Evolutionary conservation across 768 basidiomycete species (phyloP), one percentile per base, ranked within the genome.

Genomic region (Termitomyces sp.): DNA sequence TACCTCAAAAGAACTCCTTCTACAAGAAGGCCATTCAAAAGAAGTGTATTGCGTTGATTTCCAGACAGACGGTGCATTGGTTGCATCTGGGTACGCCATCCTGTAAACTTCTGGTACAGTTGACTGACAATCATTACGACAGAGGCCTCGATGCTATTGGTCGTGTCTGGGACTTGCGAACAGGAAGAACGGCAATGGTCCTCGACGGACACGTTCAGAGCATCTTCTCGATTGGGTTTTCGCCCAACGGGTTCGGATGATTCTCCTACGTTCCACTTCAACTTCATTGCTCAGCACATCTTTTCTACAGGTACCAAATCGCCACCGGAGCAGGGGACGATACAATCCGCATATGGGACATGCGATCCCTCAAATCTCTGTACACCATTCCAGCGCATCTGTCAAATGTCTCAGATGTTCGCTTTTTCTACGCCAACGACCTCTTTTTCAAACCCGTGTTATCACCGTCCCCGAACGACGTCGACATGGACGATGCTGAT

Each of bases 301-400:
- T 57, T 60, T 46, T 49, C 44, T 61, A 42, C 66, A 98, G 95
- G 59, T 95, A 97, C 68, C 96, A 98, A 80, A 87, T 99, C 48
- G 97, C 95, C 31, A 97, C 97, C 0, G 97, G 96, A 37, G 88
- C 95, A 4, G 94, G 92, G 44, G 97, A 99, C 71, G 97, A 98
- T 68, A 97, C 97, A 0, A 90, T 99, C 66, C 89, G 95, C 47
- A 92, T 98, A 78, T 99, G 97, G 97, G 97, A 99, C 74, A 86
- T 98, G 77, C 88, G 97, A 38, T 89, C 91, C 16, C 80, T 97
- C 32, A 93, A 89, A 63, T 86, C 93, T n/a, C 75, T 95, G 11
- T 94, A 97, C 71, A 98, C 93, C 41, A 97, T 98, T 63, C 95
- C 96, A 2, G 97, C 95, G 0, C 97, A 99, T 76, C 82, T 89